phyloP scores from a whole-genome alignment of 305 asterid species.

The Salvia sclarea region DNA sequence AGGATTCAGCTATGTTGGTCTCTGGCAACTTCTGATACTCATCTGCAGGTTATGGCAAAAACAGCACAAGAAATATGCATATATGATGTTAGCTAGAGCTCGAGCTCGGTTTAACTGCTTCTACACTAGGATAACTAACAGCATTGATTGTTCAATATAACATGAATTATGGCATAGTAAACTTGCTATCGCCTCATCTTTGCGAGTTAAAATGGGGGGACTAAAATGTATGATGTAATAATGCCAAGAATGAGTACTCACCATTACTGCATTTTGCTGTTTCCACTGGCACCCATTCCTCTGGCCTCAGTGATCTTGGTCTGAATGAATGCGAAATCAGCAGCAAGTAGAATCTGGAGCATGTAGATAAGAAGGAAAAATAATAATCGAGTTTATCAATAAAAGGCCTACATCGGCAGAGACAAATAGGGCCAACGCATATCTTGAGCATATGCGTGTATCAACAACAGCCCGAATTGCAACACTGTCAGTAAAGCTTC shows the following conservation, averaged over 20 bases:
- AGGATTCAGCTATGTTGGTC: slow-evolving; percentile 41
- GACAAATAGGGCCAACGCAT: slow-evolving; percentile 86
- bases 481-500: slow-evolving; percentile 77
- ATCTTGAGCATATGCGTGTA: slow-evolving; percentile 92
- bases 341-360: slow-evolving; percentile 23
- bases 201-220: neutral
- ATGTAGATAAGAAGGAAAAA: neutral
- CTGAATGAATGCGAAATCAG: slow-evolving; percentile 41
- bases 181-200: neutral
- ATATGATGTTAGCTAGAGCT: too few relatives aligned
- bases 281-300: slow-evolving; percentile 87
- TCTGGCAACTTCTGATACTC: slow-evolving; percentile 54
- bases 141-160: too few relatives aligned
- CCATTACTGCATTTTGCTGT: slow-evolving; percentile 31
- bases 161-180: too few relatives aligned
- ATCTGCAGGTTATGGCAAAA: slow-evolving; percentile 39
- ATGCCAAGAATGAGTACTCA: slow-evolving; percentile 35
- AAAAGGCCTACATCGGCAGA: slow-evolving; percentile 67
- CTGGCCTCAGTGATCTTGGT: slow-evolving; percentile 70
- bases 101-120: neutral
- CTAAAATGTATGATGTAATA: too few relatives aligned
- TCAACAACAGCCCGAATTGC: slow-evolving; percentile 70
- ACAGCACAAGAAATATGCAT: too few relatives aligned
- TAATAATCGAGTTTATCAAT: slow-evolving; percentile 24
- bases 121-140: too few relatives aligned